Evolutionary conservation across 148 eudicot genomes (phyloP), one percentile per base, ranked within the genome.

Genomic region (Dysphania ambrosioides): DNA sequence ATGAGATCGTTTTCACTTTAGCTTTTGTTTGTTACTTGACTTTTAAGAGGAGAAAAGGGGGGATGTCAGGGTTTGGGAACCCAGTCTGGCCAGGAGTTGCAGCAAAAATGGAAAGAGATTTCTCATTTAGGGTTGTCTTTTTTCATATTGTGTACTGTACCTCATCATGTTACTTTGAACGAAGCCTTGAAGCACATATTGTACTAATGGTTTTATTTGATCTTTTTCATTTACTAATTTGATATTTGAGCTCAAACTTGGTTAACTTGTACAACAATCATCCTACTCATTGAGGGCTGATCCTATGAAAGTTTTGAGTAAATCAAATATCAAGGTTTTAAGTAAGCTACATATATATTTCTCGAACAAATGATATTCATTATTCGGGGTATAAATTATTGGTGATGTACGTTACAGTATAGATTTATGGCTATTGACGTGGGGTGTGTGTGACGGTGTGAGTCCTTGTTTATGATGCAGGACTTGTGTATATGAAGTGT

Each of bases 71-170:
- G 55, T 70, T 71, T 71, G 31, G 5, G 59, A 58, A 26, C 24
- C 24, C 24, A 5, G n/a, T n/a, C n/a, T n/a, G 5, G 53, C 21
- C 75, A 41, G 58, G 9, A 60, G 40, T 29, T 59, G 64, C 51
- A 66, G 64, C 38, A 10, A 23, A 66, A 51, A 18, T 75, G 38
- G 78, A 66, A 66, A 53, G 47, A 66, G 53, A 66, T 66, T 49
- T 66, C 8, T 73, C 76, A 73, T 64, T 41, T 72, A 71, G 79
- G 79, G 78, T 70, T 69, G 83, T 73, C 69, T 72, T 72, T 81
- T 68, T 72, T 53, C 72, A 67, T 13, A 11, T 69, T 40, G 53
- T 63, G 64, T 11, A 18, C 63, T n/a, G n/a, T n/a, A n/a, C n/a
- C 58, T 44, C 56, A n/a, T n/a, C n/a, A 49, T 55, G 40, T 34